A percentile compares a stretch with the other conserved stretches of the same genome.
phyloP scores from a whole-genome alignment of 495 filamentous ascomycete species.

The Daldinia bambusicola region DNA sequence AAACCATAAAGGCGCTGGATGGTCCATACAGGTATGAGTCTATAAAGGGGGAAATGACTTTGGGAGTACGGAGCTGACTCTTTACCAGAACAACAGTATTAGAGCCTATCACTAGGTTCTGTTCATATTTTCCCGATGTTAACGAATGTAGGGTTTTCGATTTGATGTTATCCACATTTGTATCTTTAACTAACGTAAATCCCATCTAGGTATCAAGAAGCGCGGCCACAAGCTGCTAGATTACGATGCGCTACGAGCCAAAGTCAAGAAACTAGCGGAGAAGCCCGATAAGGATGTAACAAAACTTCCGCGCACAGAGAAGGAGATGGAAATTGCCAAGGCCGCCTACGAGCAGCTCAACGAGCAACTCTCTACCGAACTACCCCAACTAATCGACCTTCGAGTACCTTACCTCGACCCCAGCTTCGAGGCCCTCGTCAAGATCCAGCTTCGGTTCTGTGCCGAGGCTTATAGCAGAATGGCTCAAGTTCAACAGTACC shows the following conservation, averaged over 20 bases:
- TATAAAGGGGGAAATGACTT: background rate
- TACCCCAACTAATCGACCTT: conserved; percentile 97
- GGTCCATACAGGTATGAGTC: conserved; percentile 84
- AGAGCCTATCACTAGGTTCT: conserved; percentile 94
- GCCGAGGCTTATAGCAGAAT: conserved; percentile 96
- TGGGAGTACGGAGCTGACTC: conserved; percentile 10
- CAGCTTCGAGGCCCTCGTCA: conserved; percentile 95
- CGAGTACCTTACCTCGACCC: conserved; percentile 97
- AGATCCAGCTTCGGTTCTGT: conserved; percentile 97
- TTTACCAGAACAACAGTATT: conserved; percentile 81
- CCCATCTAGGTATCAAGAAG: conserved; percentile 84
- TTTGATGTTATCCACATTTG: background rate
- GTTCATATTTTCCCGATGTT: conserved; percentile 98
- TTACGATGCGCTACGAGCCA: conserved; percentile 94
- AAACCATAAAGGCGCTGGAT: conserved; percentile 97
- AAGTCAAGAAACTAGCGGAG: conserved; percentile 95
- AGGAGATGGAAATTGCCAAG: conserved; percentile 92
- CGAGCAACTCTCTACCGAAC: conserved; percentile 89
- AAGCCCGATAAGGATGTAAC: conserved; percentile 98
- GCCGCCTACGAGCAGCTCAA: conserved; percentile 95
- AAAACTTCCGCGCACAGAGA: conserved; percentile 92
- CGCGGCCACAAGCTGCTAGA: conserved; percentile 97
- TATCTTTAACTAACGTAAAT: conserved; percentile 17
- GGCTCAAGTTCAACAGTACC: conserved; percentile 99
- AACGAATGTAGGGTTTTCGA: conserved; percentile 80